Evolutionary conservation across 805 yeast genomes (phyloP).

Genomic region (Myxozyma lipomycoides): DNA sequence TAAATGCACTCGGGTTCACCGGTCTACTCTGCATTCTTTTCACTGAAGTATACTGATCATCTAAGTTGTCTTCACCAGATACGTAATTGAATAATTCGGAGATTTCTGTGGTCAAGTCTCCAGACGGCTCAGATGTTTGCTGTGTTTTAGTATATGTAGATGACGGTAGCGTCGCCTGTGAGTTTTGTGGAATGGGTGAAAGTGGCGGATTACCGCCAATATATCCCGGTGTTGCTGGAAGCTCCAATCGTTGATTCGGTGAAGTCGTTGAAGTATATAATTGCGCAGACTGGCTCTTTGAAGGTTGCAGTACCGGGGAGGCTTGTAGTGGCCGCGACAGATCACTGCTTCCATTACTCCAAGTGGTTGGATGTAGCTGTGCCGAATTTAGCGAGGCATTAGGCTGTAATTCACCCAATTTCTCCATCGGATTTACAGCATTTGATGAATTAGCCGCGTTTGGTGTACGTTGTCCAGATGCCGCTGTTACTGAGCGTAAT

Average conservation of each 20-base stretch:
- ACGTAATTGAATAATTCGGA: conserved; percentile 5
- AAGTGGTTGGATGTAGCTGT: too few relatives aligned
- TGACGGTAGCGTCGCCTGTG: not conserved
- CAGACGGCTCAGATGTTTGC: not conserved
- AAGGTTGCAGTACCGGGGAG: not conserved
- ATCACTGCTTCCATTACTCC: not conserved
- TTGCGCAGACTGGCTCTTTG: too few relatives aligned
- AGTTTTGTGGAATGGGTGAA: not conserved
- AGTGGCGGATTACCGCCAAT: not conserved
- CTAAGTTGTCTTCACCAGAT: not conserved
- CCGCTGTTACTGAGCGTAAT: conserved; percentile 9
- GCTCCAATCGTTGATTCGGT: not conserved
- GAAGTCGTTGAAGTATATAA: not conserved
- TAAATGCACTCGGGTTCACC: not conserved
- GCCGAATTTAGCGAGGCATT: too few relatives aligned
- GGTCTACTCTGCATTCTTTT: not conserved
- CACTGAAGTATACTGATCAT: not conserved
- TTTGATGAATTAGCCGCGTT: not conserved
- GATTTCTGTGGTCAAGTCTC: conserved; percentile 5
- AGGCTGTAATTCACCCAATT: too few relatives aligned
- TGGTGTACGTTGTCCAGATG: not conserved
- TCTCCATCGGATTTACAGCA: not conserved
- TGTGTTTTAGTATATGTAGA: not conserved
- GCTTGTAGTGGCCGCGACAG: not conserved
- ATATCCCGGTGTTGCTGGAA: not conserved